These are phyloP conservation scores for Colletotrichum falcatum DNA, from an alignment of 2,329 filamentous ascomycete species.

Conservation along the genomic window DNA sequence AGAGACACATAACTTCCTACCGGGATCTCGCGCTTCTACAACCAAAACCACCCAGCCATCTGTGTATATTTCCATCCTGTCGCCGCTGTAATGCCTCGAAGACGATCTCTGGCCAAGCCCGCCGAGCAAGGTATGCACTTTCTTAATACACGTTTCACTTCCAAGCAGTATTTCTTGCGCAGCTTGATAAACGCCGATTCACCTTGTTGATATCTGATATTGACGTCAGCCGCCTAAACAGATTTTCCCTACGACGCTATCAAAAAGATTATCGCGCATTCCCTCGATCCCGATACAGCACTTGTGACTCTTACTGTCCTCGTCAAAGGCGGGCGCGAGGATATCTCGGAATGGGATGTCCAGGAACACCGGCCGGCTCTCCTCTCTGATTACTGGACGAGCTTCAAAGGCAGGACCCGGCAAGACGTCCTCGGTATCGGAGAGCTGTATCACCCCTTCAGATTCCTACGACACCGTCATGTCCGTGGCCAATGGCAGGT, in stretches of 20 bases:
- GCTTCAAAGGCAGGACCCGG: conserved; percentile 29
- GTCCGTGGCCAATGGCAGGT: conserved; percentile 39
- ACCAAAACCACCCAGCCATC: background rate
- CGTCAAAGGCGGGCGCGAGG: conserved; percentile 8
- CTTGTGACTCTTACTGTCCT: conserved; percentile 33
- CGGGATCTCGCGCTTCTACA: background rate
- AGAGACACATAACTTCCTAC: background rate
- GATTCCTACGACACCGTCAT: conserved; percentile 27
- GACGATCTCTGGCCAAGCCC: conserved; percentile 11
- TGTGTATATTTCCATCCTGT: background rate
- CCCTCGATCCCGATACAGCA: conserved; percentile 23
- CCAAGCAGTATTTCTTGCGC: background rate
- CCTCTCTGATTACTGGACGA: conserved; percentile 29
- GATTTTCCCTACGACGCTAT: conserved; percentile 33
- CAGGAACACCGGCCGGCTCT: conserved; percentile 31
- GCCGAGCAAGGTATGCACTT: conserved; percentile 22
- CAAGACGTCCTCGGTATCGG: conserved; percentile 33
- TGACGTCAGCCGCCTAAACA: background rate
- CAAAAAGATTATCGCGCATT: conserved; percentile 25
- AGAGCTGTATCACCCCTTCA: conserved; percentile 36
- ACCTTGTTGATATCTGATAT: background rate
- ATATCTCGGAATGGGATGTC: conserved; percentile 35
- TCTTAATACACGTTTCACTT: background rate
- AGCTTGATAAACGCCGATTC: background rate
- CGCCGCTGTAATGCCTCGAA: conserved; percentile 27